Base-by-base conservation (phyloP, 495 filamentous ascomycete genomes). In the Lasiosphaeris hirsuta region DNA sequence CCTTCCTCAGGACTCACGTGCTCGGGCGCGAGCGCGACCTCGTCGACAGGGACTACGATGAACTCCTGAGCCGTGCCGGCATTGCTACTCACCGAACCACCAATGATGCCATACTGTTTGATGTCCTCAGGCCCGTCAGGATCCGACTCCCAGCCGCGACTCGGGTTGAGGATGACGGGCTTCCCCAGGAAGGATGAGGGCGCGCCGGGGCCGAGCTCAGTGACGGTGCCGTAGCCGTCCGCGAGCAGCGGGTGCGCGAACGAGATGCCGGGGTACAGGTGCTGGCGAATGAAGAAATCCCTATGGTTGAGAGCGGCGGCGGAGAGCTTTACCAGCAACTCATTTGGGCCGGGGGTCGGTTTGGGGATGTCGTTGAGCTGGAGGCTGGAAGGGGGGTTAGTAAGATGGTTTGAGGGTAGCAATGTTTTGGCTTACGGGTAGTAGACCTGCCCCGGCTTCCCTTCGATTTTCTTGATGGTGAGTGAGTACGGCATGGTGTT, bases 301-400 rank as follows among this genome's bases (percentile, higher is more conserved):
- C 90, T 88, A 76, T 96, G 92, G 75, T 96, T 97, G 52, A 96
- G 84, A 13, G 92, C 84, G 8, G 86, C 87, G 42, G 90, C 88
- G 35, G 79, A 79, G 65, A 96, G 63, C 56, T 80, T 81, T 56
- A 97, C 64, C 35, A 90, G 76, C 56, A 95, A 70, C 61, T 94
- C 83, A 55, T 72, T 69, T 14, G 81, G 79, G 14, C 82, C 78
- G 5, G 89, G 86, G 38, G 75, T 72, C 33, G 85, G 86, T 47
- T 74, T 71, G 53, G 88, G 82, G 58, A 84, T 67, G 17, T 76
- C 69, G 57, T 80, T 79, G 45, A 87, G 67, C 62, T 83, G 72
- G 58, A 92, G 86, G 42, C 87, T 86, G 63, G 67, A 70, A 34
- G 35, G n/a, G 44, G 54, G 43, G 46, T 30, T 10, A 14, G 40